These are phyloP conservation scores for Aspergillus latus DNA, from an alignment of 2,329 filamentous ascomycete genomes.

Conservation along the genomic window DNA sequence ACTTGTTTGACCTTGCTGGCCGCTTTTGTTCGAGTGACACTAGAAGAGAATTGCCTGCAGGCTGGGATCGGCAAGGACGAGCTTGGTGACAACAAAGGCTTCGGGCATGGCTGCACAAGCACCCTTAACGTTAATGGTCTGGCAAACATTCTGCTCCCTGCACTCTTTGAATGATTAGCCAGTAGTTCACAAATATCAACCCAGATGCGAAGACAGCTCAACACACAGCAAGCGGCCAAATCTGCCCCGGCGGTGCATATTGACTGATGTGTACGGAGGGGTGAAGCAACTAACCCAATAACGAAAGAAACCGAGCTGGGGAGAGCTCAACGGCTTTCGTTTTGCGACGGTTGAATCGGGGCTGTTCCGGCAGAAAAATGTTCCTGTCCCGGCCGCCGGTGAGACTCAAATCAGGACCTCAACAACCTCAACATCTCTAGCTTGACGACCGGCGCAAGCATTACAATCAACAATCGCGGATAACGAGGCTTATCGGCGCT, in stretches of 20 bases:
- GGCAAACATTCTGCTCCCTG: conserved; percentile 30
- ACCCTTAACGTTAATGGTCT: conserved; percentile 29
- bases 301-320: conserved; percentile 1
- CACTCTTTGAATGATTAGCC: conserved; percentile 1
- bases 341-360: conserved; percentile 17
- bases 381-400: conserved; percentile 41
- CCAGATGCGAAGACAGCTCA: background rate
- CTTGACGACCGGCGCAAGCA: conserved; percentile 6
- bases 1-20: conserved; percentile 16
- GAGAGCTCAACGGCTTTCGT: conserved; percentile 8
- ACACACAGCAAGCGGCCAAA: background rate
- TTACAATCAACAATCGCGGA: conserved; percentile 3
- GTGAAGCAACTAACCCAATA: background rate
- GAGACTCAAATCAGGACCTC: conserved; percentile 34
- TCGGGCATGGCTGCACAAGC: conserved; percentile 29
- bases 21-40: conserved; percentile 25
- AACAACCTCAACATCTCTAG: conserved; percentile 36
- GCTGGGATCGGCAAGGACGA: conserved; percentile 18
- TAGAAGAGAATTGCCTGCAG: conserved; percentile 35
- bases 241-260: background rate
- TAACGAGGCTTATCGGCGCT: conserved; percentile 1
- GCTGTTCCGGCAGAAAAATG: conserved; percentile 41
- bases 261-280: background rate
- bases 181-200: background rate
- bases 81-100: conserved; percentile 17